A percentile compares a stretch with the other conserved stretches of the same genome.
phyloP scores from a whole-genome alignment of 129 eudicot genomes.

The Deinandra increscens region DNA sequence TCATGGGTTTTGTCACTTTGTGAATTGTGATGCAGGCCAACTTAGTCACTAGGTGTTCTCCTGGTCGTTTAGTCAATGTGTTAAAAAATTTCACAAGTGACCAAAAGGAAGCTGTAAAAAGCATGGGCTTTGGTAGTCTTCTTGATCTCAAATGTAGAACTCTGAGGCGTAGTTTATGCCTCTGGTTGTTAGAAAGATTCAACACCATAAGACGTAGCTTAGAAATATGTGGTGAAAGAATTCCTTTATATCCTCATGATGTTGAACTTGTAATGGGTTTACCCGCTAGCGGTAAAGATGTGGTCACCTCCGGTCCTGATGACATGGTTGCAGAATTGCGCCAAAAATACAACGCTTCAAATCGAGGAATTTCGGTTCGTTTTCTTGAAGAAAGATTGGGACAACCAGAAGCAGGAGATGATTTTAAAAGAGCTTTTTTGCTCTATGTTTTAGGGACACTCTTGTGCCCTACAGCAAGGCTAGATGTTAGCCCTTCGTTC shows the following conservation, averaged over 20 bases:
- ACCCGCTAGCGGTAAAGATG: conserved; percentile 72
- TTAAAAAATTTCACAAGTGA: conserved; percentile 59
- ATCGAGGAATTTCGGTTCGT: conserved; percentile 75
- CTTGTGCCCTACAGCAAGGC: conserved; percentile 80
- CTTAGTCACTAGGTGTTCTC: conserved; percentile 78
- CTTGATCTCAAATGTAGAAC: conserved; percentile 80
- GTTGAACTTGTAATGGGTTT: conserved; percentile 83
- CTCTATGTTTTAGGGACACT: conserved; percentile 77
- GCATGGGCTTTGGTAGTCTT: conserved; percentile 83
- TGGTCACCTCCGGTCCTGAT: conserved; percentile 72
- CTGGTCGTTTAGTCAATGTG: conserved; percentile 75
- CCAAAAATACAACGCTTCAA: conserved; percentile 67
- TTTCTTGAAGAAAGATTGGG: conserved; percentile 64
- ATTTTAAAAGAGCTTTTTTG: conserved; percentile 71
- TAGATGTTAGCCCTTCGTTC: conserved; percentile 83
- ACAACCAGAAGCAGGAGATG: conserved; percentile 75
- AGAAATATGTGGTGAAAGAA: conserved; percentile 73
- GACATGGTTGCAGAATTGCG: conserved; percentile 64
- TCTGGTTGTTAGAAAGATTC: conserved; percentile 72
- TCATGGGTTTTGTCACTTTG: background rate
- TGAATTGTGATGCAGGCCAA: conserved; percentile 48
- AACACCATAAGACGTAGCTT: conserved; percentile 70
- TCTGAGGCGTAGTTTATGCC: conserved; percentile 65
- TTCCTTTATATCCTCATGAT: conserved; percentile 68
- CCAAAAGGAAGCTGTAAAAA: conserved; percentile 67